phyloP scores from a whole-genome alignment of 352 stramenopile species.

The Elongisporangium anandrum region DNA sequence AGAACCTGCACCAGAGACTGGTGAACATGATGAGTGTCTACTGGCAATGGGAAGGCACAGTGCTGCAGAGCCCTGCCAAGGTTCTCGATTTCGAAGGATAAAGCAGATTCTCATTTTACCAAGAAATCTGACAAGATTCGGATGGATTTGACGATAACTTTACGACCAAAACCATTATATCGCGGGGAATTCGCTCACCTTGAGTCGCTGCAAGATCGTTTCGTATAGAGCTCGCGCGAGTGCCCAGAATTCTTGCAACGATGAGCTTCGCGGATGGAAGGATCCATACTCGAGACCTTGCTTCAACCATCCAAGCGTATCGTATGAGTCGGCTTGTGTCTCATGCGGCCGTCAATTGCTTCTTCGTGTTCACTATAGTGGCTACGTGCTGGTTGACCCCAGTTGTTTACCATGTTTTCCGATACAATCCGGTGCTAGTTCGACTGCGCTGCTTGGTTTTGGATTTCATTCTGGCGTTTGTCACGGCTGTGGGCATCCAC shows the following conservation, averaged over 20 bases:
- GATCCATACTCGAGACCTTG: constrained; percentile 15
- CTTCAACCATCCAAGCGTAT: constrained; percentile 22
- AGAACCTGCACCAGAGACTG: constrained; percentile 45
- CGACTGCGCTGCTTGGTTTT: constrained; percentile 13
- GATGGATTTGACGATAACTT: no score
- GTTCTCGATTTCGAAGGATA: not conserved
- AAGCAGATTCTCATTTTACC: no score
- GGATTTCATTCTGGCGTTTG: constrained; percentile 17
- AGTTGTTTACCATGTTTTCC: constrained; percentile 12
- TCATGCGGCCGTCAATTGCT: constrained; percentile 26
- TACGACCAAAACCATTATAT: no score
- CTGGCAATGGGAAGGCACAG: constrained; percentile 50
- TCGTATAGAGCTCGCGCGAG: no score
- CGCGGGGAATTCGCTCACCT: no score
- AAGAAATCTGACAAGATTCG: no score
- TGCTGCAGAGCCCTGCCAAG: constrained; percentile 33
- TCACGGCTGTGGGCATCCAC: constrained; percentile 21
- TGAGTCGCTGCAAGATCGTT: no score
- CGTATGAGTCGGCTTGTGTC: constrained; percentile 21
- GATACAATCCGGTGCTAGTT: constrained; percentile 4
- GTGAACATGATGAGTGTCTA: constrained; percentile 45
- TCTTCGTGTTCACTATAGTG: constrained; percentile 22
- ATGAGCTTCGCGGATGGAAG: no score
- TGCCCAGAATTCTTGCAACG: no score
- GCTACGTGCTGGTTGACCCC: constrained; percentile 20